Evolutionary conservation across 2,329 filamentous ascomycete genomes (phyloP).

Genomic region (Paramyrothecium roridum): DNA sequence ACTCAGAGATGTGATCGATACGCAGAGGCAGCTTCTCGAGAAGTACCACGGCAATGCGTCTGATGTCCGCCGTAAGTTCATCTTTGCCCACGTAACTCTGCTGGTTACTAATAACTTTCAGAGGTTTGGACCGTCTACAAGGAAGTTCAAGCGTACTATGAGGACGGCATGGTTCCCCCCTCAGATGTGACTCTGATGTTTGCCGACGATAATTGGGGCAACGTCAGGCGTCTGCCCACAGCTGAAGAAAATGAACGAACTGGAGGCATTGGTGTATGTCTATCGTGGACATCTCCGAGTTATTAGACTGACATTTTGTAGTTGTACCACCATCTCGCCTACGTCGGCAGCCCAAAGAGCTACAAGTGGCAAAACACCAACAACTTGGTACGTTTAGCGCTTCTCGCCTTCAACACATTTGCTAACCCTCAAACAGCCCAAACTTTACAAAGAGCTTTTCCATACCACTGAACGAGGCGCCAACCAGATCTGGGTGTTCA

Average conservation of each 20-base stretch:
- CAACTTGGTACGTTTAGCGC: conserved; percentile 39
- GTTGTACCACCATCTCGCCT: conserved; percentile 48
- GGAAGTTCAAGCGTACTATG: conserved; percentile 58
- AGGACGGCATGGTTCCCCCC: conserved; percentile 48
- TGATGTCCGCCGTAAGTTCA: background rate
- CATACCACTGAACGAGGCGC: conserved; percentile 57
- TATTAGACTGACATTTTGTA: background rate
- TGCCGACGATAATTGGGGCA: conserved; percentile 60
- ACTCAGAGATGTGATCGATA: conserved; percentile 48
- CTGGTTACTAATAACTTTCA: conserved; percentile 11
- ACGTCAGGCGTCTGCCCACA: conserved; percentile 52
- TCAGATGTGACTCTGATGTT: conserved; percentile 59
- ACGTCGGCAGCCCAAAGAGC: conserved; percentile 28
- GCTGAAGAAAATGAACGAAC: conserved; percentile 47
- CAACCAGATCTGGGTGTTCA: conserved; percentile 63
- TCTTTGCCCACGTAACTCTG: background rate
- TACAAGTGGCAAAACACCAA: conserved; percentile 52
- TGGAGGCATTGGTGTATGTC: conserved; percentile 51
- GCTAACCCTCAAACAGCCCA: conserved; percentile 54
- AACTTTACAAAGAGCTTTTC: conserved; percentile 59
- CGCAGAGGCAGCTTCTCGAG: background rate
- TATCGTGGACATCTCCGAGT: background rate
- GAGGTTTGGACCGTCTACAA: conserved; percentile 63
- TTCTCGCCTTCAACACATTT: too few species aligned
- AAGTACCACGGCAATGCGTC: background rate